Conservation (phyloP, 2,329 filamentous ascomycete species). For the Fusarium chuoi region DNA sequence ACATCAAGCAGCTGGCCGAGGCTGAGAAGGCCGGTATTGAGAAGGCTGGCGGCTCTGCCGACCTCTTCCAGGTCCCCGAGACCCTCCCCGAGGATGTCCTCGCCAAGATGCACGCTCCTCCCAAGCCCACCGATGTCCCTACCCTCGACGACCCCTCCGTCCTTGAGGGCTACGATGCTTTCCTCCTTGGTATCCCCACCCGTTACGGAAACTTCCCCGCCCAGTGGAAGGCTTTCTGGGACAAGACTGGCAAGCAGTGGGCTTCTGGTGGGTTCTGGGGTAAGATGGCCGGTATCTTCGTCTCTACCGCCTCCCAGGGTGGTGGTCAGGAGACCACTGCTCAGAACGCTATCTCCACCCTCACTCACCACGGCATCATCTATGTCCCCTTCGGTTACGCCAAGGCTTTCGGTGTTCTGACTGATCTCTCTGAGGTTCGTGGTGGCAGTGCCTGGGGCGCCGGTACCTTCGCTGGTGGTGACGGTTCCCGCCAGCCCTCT, state of each 20-base stretch:
- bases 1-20: slow-evolving; percentile 84
- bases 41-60: slow-evolving; percentile 82
- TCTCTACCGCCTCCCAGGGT: slow-evolving; percentile 84
- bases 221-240: slow-evolving; percentile 96
- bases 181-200: slow-evolving; percentile 95
- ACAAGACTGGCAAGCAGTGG: slow-evolving; percentile 90
- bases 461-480: slow-evolving; percentile 82
- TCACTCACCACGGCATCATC: slow-evolving; percentile 93
- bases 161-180: slow-evolving; percentile 83
- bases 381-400: slow-evolving; percentile 96
- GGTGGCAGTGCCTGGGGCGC: slow-evolving; percentile 94
- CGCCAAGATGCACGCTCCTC: slow-evolving; percentile 87
- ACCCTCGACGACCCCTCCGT: slow-evolving; percentile 66
- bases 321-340: slow-evolving; percentile 94
- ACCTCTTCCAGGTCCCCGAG: slow-evolving; percentile 89
- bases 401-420: slow-evolving; percentile 75
- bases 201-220: slow-evolving; percentile 97
- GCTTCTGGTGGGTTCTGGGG: slow-evolving; percentile 78
- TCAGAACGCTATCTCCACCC: slow-evolving; percentile 82
- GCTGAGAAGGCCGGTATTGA: slow-evolving; percentile 92
- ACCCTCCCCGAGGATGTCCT: slow-evolving; percentile 88
- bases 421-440: slow-evolving; percentile 80
- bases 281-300: slow-evolving; percentile 92
- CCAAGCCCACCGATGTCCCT: slow-evolving; percentile 75
- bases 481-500: slow-evolving; percentile 86